Evolutionary conservation across 345 rosid genomes (phyloP).

Genomic region (Hypericum androsaemum): DNA sequence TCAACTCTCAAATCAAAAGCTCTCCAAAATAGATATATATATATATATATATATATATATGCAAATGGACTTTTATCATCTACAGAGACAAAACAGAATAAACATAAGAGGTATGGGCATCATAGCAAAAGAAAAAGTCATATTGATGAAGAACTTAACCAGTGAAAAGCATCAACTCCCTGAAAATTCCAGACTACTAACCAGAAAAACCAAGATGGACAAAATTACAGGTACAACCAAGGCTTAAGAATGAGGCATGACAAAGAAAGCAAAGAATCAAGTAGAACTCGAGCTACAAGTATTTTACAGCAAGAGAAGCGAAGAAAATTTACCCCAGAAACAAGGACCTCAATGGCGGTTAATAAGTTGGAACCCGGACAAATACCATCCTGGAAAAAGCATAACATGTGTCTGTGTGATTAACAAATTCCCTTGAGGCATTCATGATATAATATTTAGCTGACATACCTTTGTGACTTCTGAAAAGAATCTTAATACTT

Average conservation of each 20-base stretch:
- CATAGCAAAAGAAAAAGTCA: too few relatives aligned
- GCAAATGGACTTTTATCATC: too few relatives aligned
- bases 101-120: too few relatives aligned
- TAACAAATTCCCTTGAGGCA: constrained; percentile 5
- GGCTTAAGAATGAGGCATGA: neutral
- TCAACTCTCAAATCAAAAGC: too few relatives aligned
- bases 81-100: too few relatives aligned
- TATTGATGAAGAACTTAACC: too few relatives aligned
- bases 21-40: too few relatives aligned
- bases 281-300: neutral
- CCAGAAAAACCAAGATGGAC: too few relatives aligned
- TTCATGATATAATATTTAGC: constrained; percentile 7
- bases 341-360: constrained; percentile 83
- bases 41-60: too few relatives aligned
- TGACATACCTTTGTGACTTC: constrained; percentile 67
- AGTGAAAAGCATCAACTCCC: too few relatives aligned
- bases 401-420: constrained; percentile 15
- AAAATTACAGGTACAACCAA: too few relatives aligned
- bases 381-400: constrained; percentile 63
- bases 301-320: neutral
- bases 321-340: constrained; percentile 69
- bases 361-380: constrained; percentile 88
- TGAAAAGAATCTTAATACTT: constrained; percentile 66
- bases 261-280: neutral
- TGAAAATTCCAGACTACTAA: too few relatives aligned